Base-by-base conservation (phyloP, 805 yeast genomes). In the Debaryomyces hansenii region DNA sequence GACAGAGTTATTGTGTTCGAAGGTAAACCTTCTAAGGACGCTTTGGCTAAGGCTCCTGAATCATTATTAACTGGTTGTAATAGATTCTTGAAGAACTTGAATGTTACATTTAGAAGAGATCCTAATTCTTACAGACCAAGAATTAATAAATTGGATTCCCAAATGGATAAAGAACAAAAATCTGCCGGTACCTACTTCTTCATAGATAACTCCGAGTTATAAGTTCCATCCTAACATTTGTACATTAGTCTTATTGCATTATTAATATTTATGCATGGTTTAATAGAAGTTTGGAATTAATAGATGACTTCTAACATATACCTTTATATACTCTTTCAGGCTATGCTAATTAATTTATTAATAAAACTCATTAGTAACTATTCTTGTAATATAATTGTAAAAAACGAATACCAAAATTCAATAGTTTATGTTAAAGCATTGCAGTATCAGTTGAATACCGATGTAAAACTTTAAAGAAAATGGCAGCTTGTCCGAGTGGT, bases 101-200 rank as follows among this genome's bases (percentile, higher is more conserved):
- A 92, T 59, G 99, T 94, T 51, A 94, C 99, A 2, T 94, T 94
- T 78, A 89, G 99, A 84, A 90, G 99, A 78, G 99, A 94, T 75
- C 98, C 99, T 61, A 90, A 84, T 67, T 88, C 97, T 47, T 94
- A 82, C 81, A 87, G 99, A 75, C 99, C 99, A 63, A 88, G 99
- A 82, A 94, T 94, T 69, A 94, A 94, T 78, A 94, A 94, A 74
- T 75, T 89, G 64, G 98, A 88, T 64, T 91, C 98, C 45, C 99
- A 94, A 79, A 90, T 94, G 96, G 99, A 94, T 72, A 94, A 87
- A 74, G 98, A 94, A 75, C 99, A 94, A 74, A 94, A 94, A 75
- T 64, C 81, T 37, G 64, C 82, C 42, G 99, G 99, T 51, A 91
- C 92, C 78, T 94, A 87, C 77, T 94, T 94, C 84, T 94, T 94